Percentiles rank a stretch among this genome's conserved stretches.
Evolutionary conservation across 768 basidiomycete species (phyloP).

Genomic region (Scleroderma citrinum): DNA sequence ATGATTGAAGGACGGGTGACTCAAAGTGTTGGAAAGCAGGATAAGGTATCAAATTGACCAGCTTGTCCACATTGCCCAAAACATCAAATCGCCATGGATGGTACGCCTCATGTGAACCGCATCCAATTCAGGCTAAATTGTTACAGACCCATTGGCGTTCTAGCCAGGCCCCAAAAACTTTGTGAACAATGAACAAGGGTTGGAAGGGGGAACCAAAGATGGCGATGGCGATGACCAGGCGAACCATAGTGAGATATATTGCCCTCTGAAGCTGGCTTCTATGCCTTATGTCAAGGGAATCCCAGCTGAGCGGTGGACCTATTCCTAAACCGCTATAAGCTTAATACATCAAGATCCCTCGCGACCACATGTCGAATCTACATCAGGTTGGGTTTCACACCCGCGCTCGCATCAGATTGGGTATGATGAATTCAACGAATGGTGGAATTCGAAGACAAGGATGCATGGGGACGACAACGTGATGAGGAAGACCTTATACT

Average conservation of each 20-base stretch:
- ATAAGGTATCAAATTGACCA: conserved; percentile 97
- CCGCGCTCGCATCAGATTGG: conserved; percentile 52
- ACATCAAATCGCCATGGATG: conserved; percentile 50
- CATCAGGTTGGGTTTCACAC: conserved; percentile 65
- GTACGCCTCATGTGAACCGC: conserved; percentile 32
- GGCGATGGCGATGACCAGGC: conserved; percentile 7
- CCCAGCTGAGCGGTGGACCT: conserved; percentile 42
- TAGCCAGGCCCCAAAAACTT: conserved; percentile 83
- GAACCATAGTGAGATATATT: conserved; percentile 55
- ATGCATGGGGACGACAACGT: conserved; percentile 57
- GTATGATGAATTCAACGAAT: conserved; percentile 76
- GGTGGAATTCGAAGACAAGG: conserved; percentile 88
- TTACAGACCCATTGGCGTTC: conserved; percentile 84
- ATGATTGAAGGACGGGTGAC: conserved; percentile 72
- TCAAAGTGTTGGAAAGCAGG: conserved; percentile 74
- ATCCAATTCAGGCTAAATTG: not conserved
- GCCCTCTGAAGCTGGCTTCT: conserved; percentile 83
- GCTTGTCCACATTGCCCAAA: conserved; percentile 71
- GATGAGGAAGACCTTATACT: conserved; percentile 89
- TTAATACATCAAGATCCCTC: conserved; percentile 47
- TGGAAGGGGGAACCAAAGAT: conserved; percentile 27
- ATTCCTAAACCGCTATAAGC: conserved; percentile 60
- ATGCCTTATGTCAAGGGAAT: conserved; percentile 71
- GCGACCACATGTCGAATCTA: conserved; percentile 64
- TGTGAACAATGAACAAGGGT: conserved; percentile 34